Base-by-base conservation (phyloP, 805 yeast species). In the Spathaspora passalidarum region DNA sequence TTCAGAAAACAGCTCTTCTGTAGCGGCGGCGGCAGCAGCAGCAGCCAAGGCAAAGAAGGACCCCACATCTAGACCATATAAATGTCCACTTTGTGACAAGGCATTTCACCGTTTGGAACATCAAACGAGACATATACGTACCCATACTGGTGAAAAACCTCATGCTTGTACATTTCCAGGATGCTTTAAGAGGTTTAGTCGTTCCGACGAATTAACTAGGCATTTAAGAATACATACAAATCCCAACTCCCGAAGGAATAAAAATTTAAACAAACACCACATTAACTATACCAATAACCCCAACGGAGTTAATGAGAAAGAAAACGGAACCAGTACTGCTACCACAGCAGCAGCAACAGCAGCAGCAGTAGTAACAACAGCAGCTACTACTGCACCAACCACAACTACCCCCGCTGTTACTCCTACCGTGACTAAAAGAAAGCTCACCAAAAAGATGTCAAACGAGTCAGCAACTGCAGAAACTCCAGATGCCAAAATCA, bases 81-180 rank as follows among this genome's bases (percentile, higher is more conserved):
- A 82, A 50, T 85, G 92, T 59, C 84, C 89, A 3, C 73, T 83
- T 58, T 85, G 92, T 60, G 79, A 79, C 34, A 81, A 85, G 62
- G 88, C 88, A 0, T 85, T 85, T 59, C 88, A 84, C 58, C 70
- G 92, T 47, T 62, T 85, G 37, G 92, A 85, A 56, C 92, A 85
- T 62, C 89, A 84, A 58, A 84, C 90, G 7, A 74, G 92, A 56
- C 92, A 85, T 56, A 82, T 85, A 48, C 69, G 91, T 56, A 85
- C 90, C 10, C 92, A 85, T 57, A 85, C 92, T 0, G 92, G 92
- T 20, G 91, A 86, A 57, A 84, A 82, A 59, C 92, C 92, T 2
- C 90, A 85, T 61, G 77, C 76, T n/a, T 85, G 91, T 63, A 76
- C 81, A 21, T 85, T 75, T 53, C 85, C 86, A 0, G 86, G 86